A percentile compares a stretch with the other conserved stretches of the same genome.
Evolutionary conservation across 2,329 filamentous ascomycete genomes (phyloP).

Genomic region (Exophiala sp.): DNA sequence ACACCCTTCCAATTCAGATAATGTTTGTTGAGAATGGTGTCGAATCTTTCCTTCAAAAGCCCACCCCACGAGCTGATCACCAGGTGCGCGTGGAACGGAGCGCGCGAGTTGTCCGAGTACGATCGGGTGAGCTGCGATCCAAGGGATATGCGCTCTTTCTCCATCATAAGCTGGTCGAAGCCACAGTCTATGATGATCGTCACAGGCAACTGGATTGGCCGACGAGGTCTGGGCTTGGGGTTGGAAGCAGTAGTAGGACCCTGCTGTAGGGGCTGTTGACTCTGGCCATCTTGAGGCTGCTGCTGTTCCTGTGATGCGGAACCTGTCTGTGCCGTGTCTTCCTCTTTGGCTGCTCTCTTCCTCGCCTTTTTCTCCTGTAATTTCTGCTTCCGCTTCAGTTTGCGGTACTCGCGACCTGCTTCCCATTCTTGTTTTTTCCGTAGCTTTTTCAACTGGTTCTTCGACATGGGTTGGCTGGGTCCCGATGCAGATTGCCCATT

Average conservation of each 20-base stretch:
- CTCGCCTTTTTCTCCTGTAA: constrained; percentile 48
- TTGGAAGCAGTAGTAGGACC: no score
- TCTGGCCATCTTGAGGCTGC: constrained; percentile 19
- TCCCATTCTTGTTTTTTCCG: constrained; percentile 70
- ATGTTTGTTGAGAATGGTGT: constrained; percentile 63
- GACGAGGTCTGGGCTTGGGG: constrained; percentile 27
- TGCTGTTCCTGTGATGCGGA: constrained; percentile 29
- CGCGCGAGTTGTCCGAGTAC: constrained; percentile 79
- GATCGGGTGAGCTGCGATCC: constrained; percentile 75
- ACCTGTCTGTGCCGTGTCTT: no score
- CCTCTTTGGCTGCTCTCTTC: constrained; percentile 37
- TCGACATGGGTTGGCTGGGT: constrained; percentile 53
- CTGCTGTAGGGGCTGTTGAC: no score
- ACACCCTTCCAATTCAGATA: constrained; percentile 77
- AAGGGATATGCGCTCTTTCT: constrained; percentile 78
- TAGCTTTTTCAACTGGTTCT: constrained; percentile 78
- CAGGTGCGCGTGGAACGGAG: constrained; percentile 63
- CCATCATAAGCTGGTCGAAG: constrained; percentile 84
- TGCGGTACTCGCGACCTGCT: constrained; percentile 56
- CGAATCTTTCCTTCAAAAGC: constrained; percentile 71
- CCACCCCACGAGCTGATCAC: constrained; percentile 73
- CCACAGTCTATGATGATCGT: constrained; percentile 83
- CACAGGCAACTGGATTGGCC: constrained; percentile 60
- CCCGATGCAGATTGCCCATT: background rate
- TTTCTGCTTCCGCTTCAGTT: constrained; percentile 54